These are phyloP conservation scores for Fusarium graminum DNA, from an alignment of 2,329 filamentous ascomycete species.

Conservation along the genomic window DNA sequence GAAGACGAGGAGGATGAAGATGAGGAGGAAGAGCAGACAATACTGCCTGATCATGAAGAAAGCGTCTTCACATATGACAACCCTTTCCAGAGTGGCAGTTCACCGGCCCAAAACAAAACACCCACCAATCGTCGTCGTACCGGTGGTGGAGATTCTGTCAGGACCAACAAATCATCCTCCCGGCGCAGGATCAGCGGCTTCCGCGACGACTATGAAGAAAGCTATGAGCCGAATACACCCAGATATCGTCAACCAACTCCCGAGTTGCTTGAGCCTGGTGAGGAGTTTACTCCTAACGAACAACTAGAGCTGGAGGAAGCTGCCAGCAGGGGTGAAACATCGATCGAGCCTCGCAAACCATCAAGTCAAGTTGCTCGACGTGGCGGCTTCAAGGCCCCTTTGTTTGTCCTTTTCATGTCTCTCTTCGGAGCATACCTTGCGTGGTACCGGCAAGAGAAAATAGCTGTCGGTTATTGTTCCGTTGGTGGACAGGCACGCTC, in stretches of 20 bases:
- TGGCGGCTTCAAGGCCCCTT: slow-evolving; percentile 70
- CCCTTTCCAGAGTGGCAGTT: slow-evolving; percentile 88
- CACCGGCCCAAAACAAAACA: slow-evolving; percentile 67
- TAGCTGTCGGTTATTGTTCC: slow-evolving; percentile 95
- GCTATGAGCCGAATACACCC: slow-evolving; percentile 50
- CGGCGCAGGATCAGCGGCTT: slow-evolving; percentile 59
- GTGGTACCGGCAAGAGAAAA: slow-evolving; percentile 94
- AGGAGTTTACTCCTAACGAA: slow-evolving; percentile 95
- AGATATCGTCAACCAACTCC: slow-evolving; percentile 51
- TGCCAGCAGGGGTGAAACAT: slow-evolving; percentile 65
- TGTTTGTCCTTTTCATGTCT: slow-evolving; percentile 78
- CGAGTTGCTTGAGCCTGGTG: slow-evolving; percentile 73
- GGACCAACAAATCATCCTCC: slow-evolving; percentile 59
- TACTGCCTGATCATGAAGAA: slow-evolving; percentile 57
- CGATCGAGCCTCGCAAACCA: slow-evolving; percentile 59
- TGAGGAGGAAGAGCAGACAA: slow-evolving; percentile 52
- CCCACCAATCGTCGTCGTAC: slow-evolving; percentile 65
- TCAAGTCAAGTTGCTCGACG: slow-evolving; percentile 54
- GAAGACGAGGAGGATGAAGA: slow-evolving; percentile 53
- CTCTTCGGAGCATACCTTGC: slow-evolving; percentile 78
- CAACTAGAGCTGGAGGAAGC: slow-evolving; percentile 83
- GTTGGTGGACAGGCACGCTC: slow-evolving; percentile 74
- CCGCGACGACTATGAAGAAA: slow-evolving; percentile 50
- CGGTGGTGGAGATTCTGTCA: slow-evolving; percentile 58
- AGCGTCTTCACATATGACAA: slow-evolving; percentile 90